phyloP scores from a whole-genome alignment of 1,139 yeast species.

The Kodamaea sp. region DNA sequence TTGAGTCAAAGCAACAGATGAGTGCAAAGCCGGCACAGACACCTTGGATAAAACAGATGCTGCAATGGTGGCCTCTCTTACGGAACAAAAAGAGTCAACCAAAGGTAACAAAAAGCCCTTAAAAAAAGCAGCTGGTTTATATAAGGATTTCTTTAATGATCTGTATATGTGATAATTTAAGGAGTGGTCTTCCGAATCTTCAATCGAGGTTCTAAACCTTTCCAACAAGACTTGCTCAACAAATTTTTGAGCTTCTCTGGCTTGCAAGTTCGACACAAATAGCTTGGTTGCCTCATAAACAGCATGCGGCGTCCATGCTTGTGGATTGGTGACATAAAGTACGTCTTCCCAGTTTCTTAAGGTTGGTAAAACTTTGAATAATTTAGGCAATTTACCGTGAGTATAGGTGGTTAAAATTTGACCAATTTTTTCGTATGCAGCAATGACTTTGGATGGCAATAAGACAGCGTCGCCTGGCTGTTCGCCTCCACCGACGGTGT shows the following conservation, averaged over 20 bases:
- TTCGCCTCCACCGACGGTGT: slow-evolving; percentile 8
- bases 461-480: slow-evolving; percentile 50
- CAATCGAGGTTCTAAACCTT: slow-evolving; percentile 79
- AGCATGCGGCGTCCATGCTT: slow-evolving; percentile 94
- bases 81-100: slow-evolving; percentile 78
- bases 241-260: slow-evolving; percentile 85
- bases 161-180: slow-evolving; percentile 89
- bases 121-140: slow-evolving; percentile 97
- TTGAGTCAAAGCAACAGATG: slow-evolving; percentile 90
- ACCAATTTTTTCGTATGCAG: slow-evolving; percentile 90
- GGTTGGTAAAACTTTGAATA: slow-evolving; percentile 91
- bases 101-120: slow-evolving; percentile 92
- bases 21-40: slow-evolving; percentile 91
- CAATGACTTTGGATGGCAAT: slow-evolving; percentile 92
- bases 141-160: slow-evolving; percentile 84
- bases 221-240: slow-evolving; percentile 73
- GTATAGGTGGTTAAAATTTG: slow-evolving; percentile 84
- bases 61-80: slow-evolving; percentile 92
- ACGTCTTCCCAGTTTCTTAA: slow-evolving; percentile 95
- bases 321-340: slow-evolving; percentile 87
- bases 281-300: slow-evolving; percentile 91
- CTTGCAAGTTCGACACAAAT: slow-evolving; percentile 83
- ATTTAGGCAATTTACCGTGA: slow-evolving; percentile 92
- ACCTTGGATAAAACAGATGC: slow-evolving; percentile 87
- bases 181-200: slow-evolving; percentile 65